A percentile compares a stretch with the other conserved stretches of the same genome.
Evolutionary conservation across 768 basidiomycete species (phyloP).

Genomic region (Agrocybe chaxingu): DNA sequence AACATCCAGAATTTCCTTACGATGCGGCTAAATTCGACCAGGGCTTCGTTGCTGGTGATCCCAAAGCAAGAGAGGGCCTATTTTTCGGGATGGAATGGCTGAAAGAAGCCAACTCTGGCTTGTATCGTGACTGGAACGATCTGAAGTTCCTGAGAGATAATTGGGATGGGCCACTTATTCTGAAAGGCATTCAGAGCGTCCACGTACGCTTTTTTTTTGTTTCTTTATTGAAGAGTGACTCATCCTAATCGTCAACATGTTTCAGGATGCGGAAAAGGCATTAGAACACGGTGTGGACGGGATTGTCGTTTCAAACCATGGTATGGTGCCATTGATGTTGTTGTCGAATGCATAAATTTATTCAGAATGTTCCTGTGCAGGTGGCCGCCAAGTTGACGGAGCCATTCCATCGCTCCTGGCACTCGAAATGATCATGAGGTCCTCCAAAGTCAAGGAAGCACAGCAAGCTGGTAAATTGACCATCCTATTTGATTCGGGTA

Average conservation of each 20-base stretch:
- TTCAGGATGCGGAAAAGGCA: slow-evolving; percentile 65
- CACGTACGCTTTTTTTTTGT: slow-evolving; percentile 35
- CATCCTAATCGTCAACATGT: background rate
- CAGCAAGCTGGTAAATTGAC: slow-evolving; percentile 61
- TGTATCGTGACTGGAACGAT: slow-evolving; percentile 69
- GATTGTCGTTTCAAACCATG: slow-evolving; percentile 81
- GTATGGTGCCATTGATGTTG: slow-evolving; percentile 27
- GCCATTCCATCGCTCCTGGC: slow-evolving; percentile 72
- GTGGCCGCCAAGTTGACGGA: slow-evolving; percentile 77
- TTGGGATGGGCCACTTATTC: slow-evolving; percentile 74
- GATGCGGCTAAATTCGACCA: slow-evolving; percentile 44
- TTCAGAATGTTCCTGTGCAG: slow-evolving; percentile 26
- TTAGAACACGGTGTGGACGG: slow-evolving; percentile 64
- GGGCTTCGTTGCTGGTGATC: slow-evolving; percentile 44
- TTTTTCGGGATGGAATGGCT: slow-evolving; percentile 62
- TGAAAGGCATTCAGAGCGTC: slow-evolving; percentile 75
- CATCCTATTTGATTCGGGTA: slow-evolving; percentile 76
- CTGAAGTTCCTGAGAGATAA: slow-evolving; percentile 63
- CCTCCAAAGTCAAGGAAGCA: slow-evolving; percentile 52
- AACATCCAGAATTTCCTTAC: slow-evolving; percentile 56
- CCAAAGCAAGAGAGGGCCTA: slow-evolving; percentile 32
- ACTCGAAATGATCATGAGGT: slow-evolving; percentile 65
- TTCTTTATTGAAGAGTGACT: background rate
- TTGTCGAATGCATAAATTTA: background rate
- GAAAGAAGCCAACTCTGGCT: slow-evolving; percentile 58